phyloP scores from a whole-genome alignment of 129 eudicot species.

The Pittosporum tobira region DNA sequence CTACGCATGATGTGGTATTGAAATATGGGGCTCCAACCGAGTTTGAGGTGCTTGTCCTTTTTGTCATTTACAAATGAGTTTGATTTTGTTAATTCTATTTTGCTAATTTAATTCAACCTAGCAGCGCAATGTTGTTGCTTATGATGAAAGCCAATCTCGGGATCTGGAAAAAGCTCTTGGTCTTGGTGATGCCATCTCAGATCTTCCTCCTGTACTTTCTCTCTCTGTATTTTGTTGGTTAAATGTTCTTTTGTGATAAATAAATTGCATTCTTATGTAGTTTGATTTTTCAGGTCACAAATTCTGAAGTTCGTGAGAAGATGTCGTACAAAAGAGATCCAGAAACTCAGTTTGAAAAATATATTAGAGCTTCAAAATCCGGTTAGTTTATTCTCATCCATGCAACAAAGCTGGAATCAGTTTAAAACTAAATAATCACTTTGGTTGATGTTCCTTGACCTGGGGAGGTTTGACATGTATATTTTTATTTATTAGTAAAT shows the following conservation, averaged over 20 bases:
- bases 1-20: constrained; percentile 57
- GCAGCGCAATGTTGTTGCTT: constrained; percentile 64
- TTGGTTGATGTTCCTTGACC: neutral
- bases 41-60: constrained; percentile 43
- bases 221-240: constrained; percentile 2
- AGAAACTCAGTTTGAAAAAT: constrained; percentile 53
- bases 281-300: constrained; percentile 32
- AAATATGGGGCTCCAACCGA: constrained; percentile 43
- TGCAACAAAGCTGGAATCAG: neutral
- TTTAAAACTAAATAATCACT: neutral
- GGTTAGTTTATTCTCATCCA: constrained; percentile 28
- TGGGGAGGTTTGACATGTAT: constrained; percentile 1
- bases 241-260: neutral
- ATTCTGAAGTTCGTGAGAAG: constrained; percentile 37
- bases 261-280: constrained; percentile 12
- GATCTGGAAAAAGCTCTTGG: constrained; percentile 42
- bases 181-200: constrained; percentile 56
- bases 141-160: constrained; percentile 49
- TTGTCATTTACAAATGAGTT: constrained; percentile 8
- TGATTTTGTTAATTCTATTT: constrained; percentile 3
- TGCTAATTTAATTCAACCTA: constrained; percentile 24
- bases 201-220: constrained; percentile 50
- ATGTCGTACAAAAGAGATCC: constrained; percentile 35
- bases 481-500: no score
- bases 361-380: constrained; percentile 47